phyloP scores from a whole-genome alignment of 208 protist species.

The Novymonas esmeraldas region DNA sequence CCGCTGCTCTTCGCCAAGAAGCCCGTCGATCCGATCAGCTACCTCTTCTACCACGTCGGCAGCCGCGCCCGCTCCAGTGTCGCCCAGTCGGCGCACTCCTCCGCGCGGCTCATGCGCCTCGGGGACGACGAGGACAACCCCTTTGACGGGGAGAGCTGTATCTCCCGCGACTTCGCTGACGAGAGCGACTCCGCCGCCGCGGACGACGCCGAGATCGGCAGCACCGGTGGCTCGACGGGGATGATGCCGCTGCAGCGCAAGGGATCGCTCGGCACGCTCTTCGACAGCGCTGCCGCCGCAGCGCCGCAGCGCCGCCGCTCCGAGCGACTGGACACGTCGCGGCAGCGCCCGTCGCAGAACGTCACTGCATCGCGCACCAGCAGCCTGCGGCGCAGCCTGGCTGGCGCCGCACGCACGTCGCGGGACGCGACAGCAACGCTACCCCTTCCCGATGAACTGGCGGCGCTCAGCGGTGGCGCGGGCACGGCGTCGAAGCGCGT shows the following conservation, averaged over 20 bases:
- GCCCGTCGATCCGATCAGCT: conserved; percentile 63
- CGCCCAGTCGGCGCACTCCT: conserved; percentile 48
- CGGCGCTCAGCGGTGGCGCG: conserved; percentile 12
- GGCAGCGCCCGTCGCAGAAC: conserved; percentile 12
- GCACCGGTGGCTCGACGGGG: conserved; percentile 17
- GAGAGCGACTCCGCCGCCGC: conserved; percentile 34
- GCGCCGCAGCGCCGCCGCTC: conserved; percentile 15
- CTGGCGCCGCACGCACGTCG: conserved; percentile 6
- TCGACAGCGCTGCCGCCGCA: conserved; percentile 11
- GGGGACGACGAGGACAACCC: conserved; percentile 26
- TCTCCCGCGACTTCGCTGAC: conserved; percentile 42
- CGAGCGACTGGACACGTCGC: conserved; percentile 10
- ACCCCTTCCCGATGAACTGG: conserved; percentile 12
- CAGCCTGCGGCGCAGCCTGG: conserved; percentile 15
- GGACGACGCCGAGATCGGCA: conserved; percentile 23
- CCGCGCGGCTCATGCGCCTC: conserved; percentile 19
- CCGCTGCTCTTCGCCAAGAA: conserved; percentile 66
- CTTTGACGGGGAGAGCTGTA: conserved; percentile 44
- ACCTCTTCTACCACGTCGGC: conserved; percentile 62
- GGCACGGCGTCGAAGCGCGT: conserved; percentile 21
- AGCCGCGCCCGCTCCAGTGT: conserved; percentile 38
- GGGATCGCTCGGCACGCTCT: conserved; percentile 32
- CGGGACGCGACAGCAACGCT: not conserved
- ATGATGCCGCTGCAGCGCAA: conserved; percentile 30
- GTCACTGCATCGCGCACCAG: conserved; percentile 8